Percentiles rank a stretch among this genome's conserved stretches.
These are phyloP conservation scores for Pseudopithomyces chartarum DNA, from an alignment of 2,329 filamentous ascomycete species.

Conservation along the genomic window DNA sequence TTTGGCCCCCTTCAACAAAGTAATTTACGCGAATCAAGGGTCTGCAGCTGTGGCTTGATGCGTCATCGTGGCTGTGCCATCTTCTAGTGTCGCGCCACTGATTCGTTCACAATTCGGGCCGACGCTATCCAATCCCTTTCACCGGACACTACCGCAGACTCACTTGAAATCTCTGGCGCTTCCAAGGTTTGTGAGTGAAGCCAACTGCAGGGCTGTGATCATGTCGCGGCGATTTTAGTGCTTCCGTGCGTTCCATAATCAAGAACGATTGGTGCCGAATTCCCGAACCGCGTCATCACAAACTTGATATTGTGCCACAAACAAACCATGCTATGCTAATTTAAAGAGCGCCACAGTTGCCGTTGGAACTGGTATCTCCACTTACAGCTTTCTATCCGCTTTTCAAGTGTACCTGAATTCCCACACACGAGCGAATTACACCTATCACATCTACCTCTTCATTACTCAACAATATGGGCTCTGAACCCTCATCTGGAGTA, in stretches of 20 bases:
- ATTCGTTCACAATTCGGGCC: too few relatives aligned
- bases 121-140: too few relatives aligned
- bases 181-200: background rate
- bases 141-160: too few relatives aligned
- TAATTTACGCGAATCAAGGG: too few relatives aligned
- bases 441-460: too few relatives aligned
- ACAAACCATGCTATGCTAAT: conserved; percentile 5
- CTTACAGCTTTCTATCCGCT: background rate
- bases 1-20: too few relatives aligned
- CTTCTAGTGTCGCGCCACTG: too few relatives aligned
- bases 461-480: background rate
- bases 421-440: too few relatives aligned
- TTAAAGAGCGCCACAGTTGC: background rate
- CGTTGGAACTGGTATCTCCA: background rate
- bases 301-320: background rate
- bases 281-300: background rate
- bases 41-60: too few relatives aligned
- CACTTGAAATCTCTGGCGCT: background rate
- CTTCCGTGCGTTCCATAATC: conserved; percentile 3
- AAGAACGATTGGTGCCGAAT: background rate
- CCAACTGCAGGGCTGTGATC: background rate
- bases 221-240: background rate
- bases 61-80: too few relatives aligned
- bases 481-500: conserved; percentile 8
- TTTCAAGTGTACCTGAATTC: too few relatives aligned